A percentile compares a stretch with the other conserved stretches of the same genome.
These are phyloP conservation scores for Trichosporon sp. DNA, from an alignment of 1,284 basidiomycete species.

Conservation along the genomic window DNA sequence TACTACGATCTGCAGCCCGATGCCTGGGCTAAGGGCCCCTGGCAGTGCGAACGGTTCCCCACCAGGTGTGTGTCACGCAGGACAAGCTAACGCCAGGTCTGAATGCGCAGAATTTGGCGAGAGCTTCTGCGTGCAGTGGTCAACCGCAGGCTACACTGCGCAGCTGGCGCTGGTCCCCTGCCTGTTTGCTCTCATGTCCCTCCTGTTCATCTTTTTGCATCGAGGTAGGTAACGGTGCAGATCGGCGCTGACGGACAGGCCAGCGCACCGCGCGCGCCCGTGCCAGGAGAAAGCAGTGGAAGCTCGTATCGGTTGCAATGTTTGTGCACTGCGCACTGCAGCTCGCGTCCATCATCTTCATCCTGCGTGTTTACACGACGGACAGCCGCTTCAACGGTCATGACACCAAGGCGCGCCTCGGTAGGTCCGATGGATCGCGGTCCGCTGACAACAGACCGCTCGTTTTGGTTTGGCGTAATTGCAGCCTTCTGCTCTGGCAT, in stretches of 20 bases:
- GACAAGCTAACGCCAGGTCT: slow-evolving; percentile 28
- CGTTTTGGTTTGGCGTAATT: slow-evolving; percentile 42
- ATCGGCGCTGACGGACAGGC: slow-evolving; percentile 21
- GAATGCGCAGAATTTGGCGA: slow-evolving; percentile 48
- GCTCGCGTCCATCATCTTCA: slow-evolving; percentile 39
- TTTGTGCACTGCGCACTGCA: slow-evolving; percentile 45
- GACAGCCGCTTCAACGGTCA: slow-evolving; percentile 42
- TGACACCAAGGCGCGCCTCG: slow-evolving; percentile 26
- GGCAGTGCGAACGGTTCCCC: slow-evolving; percentile 44
- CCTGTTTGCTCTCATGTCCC: slow-evolving; percentile 39
- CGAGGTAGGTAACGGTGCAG: slow-evolving; percentile 26
- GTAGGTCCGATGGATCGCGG: slow-evolving; percentile 21
- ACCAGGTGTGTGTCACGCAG: slow-evolving; percentile 29
- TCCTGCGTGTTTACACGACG: slow-evolving; percentile 43
- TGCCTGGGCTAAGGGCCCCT: slow-evolving; percentile 7
- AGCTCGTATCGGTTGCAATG: slow-evolving; percentile 48
- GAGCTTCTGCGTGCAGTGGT: slow-evolving; percentile 45
- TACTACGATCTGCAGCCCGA: not conserved
- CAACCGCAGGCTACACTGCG: slow-evolving; percentile 44
- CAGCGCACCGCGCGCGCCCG: slow-evolving; percentile 43
- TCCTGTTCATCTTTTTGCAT: slow-evolving; percentile 49
- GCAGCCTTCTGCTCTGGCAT: slow-evolving; percentile 39
- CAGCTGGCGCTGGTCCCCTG: slow-evolving; percentile 48
- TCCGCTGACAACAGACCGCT: slow-evolving; percentile 30
- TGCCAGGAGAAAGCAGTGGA: slow-evolving; percentile 47